Evolutionary conservation across 768 basidiomycete species (phyloP).

Genomic region (Boletus coccyginus): DNA sequence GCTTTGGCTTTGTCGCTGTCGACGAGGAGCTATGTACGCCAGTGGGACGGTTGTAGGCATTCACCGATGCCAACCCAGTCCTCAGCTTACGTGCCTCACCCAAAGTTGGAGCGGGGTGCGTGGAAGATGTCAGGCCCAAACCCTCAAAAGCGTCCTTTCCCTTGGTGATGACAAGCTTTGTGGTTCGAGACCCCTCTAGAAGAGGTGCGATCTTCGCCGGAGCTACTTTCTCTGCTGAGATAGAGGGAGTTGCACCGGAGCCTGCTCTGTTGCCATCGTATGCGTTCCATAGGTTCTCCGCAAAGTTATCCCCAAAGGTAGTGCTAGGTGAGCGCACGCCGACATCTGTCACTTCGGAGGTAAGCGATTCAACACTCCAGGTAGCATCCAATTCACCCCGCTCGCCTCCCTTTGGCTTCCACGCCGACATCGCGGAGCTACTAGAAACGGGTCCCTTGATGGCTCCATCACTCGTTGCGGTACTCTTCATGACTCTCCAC

Average conservation of each 20-base stretch:
- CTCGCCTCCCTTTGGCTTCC: slow-evolving; percentile 28
- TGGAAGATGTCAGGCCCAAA: slow-evolving; percentile 50
- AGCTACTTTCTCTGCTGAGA: slow-evolving; percentile 13
- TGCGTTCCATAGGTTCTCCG: slow-evolving; percentile 52
- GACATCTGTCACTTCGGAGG: slow-evolving; percentile 22
- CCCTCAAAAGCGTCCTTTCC: slow-evolving; percentile 80
- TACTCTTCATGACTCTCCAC: slow-evolving; percentile 42
- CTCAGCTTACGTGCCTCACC: slow-evolving; percentile 72
- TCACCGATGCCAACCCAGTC: slow-evolving; percentile 61
- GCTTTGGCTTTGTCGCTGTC: slow-evolving; percentile 18
- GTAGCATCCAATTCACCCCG: slow-evolving; percentile 32
- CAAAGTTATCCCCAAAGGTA: slow-evolving; percentile 68
- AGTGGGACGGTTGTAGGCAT: slow-evolving; percentile 34
- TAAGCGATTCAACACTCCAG: slow-evolving; percentile 38
- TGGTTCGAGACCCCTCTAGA: slow-evolving; percentile 30
- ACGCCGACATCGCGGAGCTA: slow-evolving; percentile 18
- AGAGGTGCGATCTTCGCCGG: slow-evolving; percentile 26
- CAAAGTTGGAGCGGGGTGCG: slow-evolving; percentile 58
- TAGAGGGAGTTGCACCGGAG: slow-evolving; percentile 1
- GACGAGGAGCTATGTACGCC: slow-evolving; percentile 13
- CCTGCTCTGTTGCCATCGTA: slow-evolving; percentile 35
- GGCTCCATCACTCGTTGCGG: slow-evolving; percentile 11
- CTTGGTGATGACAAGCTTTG: slow-evolving; percentile 32
- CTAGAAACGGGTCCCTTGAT: slow-evolving; percentile 27
- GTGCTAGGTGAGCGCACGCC: slow-evolving; percentile 22